phyloP scores from a whole-genome alignment of 1,284 basidiomycete species.

The Naganishia albida region DNA sequence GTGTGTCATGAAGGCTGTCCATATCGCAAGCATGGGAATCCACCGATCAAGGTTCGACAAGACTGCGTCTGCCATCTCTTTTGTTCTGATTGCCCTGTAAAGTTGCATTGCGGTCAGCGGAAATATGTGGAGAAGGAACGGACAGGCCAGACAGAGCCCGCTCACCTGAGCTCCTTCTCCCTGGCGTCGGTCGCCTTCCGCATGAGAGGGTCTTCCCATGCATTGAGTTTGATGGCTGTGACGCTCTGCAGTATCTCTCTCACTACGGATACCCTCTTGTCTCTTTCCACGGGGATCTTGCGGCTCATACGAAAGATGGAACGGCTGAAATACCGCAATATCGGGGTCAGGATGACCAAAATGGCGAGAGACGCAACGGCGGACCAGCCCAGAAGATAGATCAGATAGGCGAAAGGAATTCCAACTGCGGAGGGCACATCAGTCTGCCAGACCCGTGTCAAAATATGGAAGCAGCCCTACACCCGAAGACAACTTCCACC shows the following conservation, averaged over 20 bases:
- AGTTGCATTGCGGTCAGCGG: not conserved
- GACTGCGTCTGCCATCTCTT: slow-evolving; percentile 15
- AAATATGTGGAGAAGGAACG: not conserved
- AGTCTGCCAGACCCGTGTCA: not conserved
- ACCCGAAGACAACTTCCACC: slow-evolving; percentile 4
- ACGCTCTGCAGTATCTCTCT: slow-evolving; percentile 49
- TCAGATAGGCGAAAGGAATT: slow-evolving; percentile 9
- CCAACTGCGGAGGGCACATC: not conserved
- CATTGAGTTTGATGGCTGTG: slow-evolving; percentile 54
- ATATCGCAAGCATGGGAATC: slow-evolving; percentile 49
- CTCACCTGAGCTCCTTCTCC: slow-evolving; percentile 43
- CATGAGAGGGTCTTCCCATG: slow-evolving; percentile 46
- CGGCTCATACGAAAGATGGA: slow-evolving; percentile 9
- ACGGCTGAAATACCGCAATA: slow-evolving; percentile 5
- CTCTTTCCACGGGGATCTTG: slow-evolving; percentile 34
- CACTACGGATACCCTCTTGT: slow-evolving; percentile 47
- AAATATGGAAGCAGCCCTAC: not conserved
- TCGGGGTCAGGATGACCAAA: slow-evolving; percentile 1
- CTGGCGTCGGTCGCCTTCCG: slow-evolving; percentile 39
- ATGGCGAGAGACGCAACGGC: slow-evolving; percentile 5
- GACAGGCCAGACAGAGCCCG: not conserved
- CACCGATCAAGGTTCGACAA: slow-evolving; percentile 45
- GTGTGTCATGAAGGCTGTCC: slow-evolving; percentile 49
- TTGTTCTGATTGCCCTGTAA: slow-evolving; percentile 5
- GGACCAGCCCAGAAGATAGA: slow-evolving; percentile 7